Conservation (phyloP, 176 grass and related monocot genomes). For the Carex myosuroides region DNA sequence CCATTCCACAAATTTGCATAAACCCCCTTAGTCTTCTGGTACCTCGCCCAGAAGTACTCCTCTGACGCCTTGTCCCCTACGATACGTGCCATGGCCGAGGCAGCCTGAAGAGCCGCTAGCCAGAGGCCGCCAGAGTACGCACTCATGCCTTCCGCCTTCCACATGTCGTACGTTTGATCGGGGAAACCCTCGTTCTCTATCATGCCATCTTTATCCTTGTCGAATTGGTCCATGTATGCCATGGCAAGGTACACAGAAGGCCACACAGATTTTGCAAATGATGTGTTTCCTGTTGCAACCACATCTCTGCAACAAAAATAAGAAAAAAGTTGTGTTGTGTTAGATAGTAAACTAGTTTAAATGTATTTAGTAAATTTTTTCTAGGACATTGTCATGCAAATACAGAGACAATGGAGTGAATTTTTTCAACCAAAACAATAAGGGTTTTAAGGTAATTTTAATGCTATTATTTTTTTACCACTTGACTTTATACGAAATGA, state of each 20-base stretch:
- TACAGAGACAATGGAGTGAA: background rate
- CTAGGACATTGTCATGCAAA: background rate
- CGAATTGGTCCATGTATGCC: slow-evolving; percentile 96
- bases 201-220: slow-evolving; percentile 71
- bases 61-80: slow-evolving; percentile 46
- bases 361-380: background rate
- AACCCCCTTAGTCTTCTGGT: slow-evolving; percentile 30
- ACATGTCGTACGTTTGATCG: slow-evolving; percentile 81
- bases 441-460: too few relatives aligned
- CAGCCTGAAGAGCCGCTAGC: slow-evolving; percentile 64
- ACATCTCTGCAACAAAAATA: slow-evolving; percentile 31
- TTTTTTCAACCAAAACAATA: too few relatives aligned
- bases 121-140: slow-evolving; percentile 80
- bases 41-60: slow-evolving; percentile 34
- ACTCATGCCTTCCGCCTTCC: slow-evolving; percentile 65
- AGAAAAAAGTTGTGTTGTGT: background rate
- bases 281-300: slow-evolving; percentile 35
- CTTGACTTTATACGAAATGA: too few relatives aligned
- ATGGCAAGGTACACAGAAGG: slow-evolving; percentile 82
- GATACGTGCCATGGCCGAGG: slow-evolving; percentile 55
- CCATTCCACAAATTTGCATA: slow-evolving; percentile 74
- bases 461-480: too few relatives aligned
- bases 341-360: background rate
- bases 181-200: slow-evolving; percentile 78
- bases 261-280: slow-evolving; percentile 52